These are phyloP conservation scores for Diacronema lutheri DNA, from an alignment of 78 protist genomes.

Conservation along the genomic window DNA sequence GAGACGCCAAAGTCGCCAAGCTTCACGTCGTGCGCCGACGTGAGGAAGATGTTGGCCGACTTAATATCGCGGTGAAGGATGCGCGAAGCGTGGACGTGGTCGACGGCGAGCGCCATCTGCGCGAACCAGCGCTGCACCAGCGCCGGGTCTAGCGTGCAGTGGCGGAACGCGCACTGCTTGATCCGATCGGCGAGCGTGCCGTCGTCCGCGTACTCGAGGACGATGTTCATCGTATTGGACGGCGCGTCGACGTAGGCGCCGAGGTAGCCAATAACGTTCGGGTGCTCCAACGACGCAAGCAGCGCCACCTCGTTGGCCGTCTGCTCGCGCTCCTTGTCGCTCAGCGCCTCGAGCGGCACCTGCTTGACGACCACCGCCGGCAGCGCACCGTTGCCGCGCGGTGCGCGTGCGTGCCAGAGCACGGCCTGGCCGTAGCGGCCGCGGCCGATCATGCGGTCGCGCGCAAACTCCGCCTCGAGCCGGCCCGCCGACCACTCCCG, in stretches of 20 bases:
- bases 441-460: too few species aligned
- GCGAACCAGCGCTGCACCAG: slow-evolving; percentile 4
- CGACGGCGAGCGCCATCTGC: slow-evolving; percentile 39
- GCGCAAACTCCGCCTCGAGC: too few species aligned
- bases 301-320: slow-evolving; percentile 37
- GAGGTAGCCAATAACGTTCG: slow-evolving; percentile 37
- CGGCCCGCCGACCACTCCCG: too few species aligned
- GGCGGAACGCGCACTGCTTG: neutral
- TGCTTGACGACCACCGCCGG: too few species aligned
- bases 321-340: too few species aligned
- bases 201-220: slow-evolving; percentile 58
- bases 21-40: neutral
- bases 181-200: slow-evolving; percentile 34
- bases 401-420: too few species aligned
- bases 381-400: too few species aligned
- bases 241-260: slow-evolving; percentile 31
- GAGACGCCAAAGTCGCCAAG: slow-evolving; percentile 42
- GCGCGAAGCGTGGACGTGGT: slow-evolving; percentile 1
- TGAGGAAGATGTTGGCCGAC: slow-evolving; percentile 61
- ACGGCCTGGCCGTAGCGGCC: too few species aligned
- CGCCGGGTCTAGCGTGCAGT: neutral
- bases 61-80: slow-evolving; percentile 71
- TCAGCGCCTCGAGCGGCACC: too few species aligned
- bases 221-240: slow-evolving; percentile 34
- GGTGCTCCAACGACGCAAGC: slow-evolving; percentile 14